Base-by-base conservation (phyloP, 257 asterid genomes). In the Petunia secreta region DNA sequence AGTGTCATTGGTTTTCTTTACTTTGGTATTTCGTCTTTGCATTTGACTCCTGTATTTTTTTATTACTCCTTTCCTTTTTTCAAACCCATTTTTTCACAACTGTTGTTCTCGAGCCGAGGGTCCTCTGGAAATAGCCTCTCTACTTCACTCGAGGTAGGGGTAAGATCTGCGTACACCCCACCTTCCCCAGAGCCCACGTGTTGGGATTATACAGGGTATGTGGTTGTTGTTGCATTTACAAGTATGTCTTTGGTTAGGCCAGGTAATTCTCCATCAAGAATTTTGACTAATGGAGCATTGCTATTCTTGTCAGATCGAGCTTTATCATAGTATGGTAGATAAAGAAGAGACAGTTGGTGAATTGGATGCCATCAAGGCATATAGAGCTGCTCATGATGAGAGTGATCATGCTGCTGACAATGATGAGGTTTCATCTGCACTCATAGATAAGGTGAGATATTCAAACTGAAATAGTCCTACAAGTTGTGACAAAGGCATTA, bases 381-480 rank as follows among this genome's bases (percentile, higher is more conserved):
- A 96, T 80, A 88, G 73, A 88, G 98, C 95, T 75, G 99, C 99
- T 81, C 88, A 93, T 78, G 92, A 86, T 85, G 97, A 92, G 81
- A 88, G 86, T 87, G 97, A 89, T 79, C 77, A 78, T 87, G 87
- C 58, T 86, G 83, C 88, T 85, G 84, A 90, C 48, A 94, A 92
- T 46, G 89, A 92, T 82, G 84, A 89, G 83, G 96, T 91, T 79
- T 94, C 98, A 59, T 88, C 97, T 57, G 98, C 97, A 50, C 98
- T 96, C 78, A 90, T 89, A 85, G 92, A 95, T 85, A 91, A 91
- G 96, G 97, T 91, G 86, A 86, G 89, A 81, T 1, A 4, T 77
- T 64, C 8, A 25, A 44, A 59, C n/a, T 77, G 57, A 25, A 44
- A 77, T 55, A 77, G 36, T 52, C 34, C 50, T 44, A 8, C 6